Base-by-base conservation (phyloP, 2,329 filamentous ascomycete genomes). In the Trichothecium sympodiale region DNA sequence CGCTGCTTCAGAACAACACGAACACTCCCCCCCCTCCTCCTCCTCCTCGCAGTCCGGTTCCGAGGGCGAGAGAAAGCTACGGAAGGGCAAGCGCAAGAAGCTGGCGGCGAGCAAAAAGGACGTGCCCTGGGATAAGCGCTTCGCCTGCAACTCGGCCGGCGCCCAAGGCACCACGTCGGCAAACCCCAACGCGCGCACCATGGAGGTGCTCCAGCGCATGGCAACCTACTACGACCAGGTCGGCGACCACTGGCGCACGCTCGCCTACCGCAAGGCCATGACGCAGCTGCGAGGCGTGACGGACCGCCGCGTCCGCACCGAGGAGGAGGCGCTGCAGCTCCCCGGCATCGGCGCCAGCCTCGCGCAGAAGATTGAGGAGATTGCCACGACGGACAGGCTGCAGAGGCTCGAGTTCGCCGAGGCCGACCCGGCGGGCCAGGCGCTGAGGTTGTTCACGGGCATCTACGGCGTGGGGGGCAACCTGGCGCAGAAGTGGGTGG, bases 331-430 rank as follows among this genome's bases (percentile, higher is more conserved):
- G 0, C 60, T 69, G 9, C 55, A 59, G 2, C 65, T 95, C 1
- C 75, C 77, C 1, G 71, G 69, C 39, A 77, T 95, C 26, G 88
- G 88, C 7, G 48, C 65, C 9, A 71, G 83, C 1, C 62, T 95
- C 2, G 87, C 87, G 0, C 65, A 72, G 17, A 94, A 94, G 55
- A 91, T 96, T 43, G 84, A 91, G 48, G 89, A 95, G 52, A 94
- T 95, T 30, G 83, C 77, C 3, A 66, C 68, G 28, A 94, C 85
- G 0, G 72, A 85, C 47, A 66, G 68, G 17, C 69, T 95, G 1
- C 71, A 71, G 29, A 71, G 80, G 27, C 67, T 95, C 0, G 81
- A 94, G 25, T 75, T 79, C 46, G 74, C 82, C 1, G 70, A 72
- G 37, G 57, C 67, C 3, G 81, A 93, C 32, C 74, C 80, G 0